Base-by-base conservation (phyloP, 345 rosid species). In the Mallotus nudiflorus region DNA sequence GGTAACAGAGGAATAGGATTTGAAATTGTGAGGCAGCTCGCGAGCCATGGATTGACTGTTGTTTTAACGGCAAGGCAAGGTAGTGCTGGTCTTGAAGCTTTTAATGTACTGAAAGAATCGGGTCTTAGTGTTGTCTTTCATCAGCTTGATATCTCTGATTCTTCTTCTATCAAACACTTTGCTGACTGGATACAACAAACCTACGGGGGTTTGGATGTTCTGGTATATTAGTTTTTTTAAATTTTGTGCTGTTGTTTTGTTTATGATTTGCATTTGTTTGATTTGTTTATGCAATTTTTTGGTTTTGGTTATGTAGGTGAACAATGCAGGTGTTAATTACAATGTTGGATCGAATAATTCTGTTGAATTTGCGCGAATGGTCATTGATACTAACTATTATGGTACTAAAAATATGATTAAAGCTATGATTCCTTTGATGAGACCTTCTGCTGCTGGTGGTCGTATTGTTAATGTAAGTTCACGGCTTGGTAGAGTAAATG, bases 1-100 rank as follows among this genome's bases (percentile, higher is more conserved):
- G 89, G 91, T 1, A 93, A 91, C 49, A 85, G 98, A 82, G 98
- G 98, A 22, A 93, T 93, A 40, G 98, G 98, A 8, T 93, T 91
- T 73, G 98, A 93, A 83, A 88, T 87, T 69, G 94, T 77, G n/a
- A 87, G 90, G 58, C 98, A 93, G 74, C 91, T 93, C 12, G 97
- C 92, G 0, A 89, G 73, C 6, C 98, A 91, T 67, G 97, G 99
- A 28, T 53, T 95, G 71, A 86, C 94, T 0, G 96, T 90, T 37
- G 65, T 95, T 4, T 60, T 89, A 66, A 95, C 99, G 58, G 83
- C 99, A 1, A 82, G 99, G 80, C 93, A 90, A 70, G 75, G 77
- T 5, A 57, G 75, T 22, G 93, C 91, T 22, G 99, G 99, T 62
- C 73, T 84, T 25, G 99, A 95, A 82, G 97, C 97, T 0, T 79